These are phyloP conservation scores for Begonia masoniana DNA, from an alignment of 306 rosid genomes.

Conservation along the genomic window DNA sequence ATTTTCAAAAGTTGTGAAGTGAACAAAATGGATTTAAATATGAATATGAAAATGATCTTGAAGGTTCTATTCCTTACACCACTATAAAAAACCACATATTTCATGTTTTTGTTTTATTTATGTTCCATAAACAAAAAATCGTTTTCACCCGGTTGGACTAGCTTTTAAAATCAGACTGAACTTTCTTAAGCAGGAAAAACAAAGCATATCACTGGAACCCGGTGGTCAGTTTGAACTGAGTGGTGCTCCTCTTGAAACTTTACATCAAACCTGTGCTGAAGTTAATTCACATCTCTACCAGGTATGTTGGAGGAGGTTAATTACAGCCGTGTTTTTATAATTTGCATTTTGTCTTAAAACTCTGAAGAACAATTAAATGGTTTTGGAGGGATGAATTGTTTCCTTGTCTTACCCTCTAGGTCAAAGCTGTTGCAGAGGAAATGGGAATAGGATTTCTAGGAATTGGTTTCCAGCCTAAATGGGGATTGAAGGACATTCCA, in stretches of 20 bases:
- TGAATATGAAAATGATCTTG: no score
- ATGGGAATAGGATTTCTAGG: slow-evolving; percentile 98
- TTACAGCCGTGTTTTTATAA: neutral
- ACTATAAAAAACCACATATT: no score
- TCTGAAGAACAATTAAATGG: neutral
- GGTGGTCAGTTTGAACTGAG: slow-evolving; percentile 99
- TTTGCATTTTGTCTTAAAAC: neutral
- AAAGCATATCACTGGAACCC: slow-evolving; percentile 95
- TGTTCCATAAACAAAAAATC: no score
- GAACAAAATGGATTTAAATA: no score
- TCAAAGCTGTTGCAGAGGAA: slow-evolving; percentile 95
- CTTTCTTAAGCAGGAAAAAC: slow-evolving; percentile 49
- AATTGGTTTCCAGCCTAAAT: slow-evolving; percentile 98
- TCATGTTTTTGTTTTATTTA: no score
- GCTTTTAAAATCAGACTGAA: no score
- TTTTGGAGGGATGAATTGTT: neutral
- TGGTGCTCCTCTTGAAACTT: slow-evolving; percentile 95
- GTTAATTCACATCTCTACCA: slow-evolving; percentile 97
- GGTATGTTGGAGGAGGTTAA: slow-evolving; percentile 22
- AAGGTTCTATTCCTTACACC: no score
- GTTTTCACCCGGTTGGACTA: no score
- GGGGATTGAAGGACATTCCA: slow-evolving; percentile 80
- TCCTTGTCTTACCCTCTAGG: slow-evolving; percentile 27
- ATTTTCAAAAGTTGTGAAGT: no score
- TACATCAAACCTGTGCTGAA: slow-evolving; percentile 99